phyloP scores from a whole-genome alignment of 768 basidiomycete genomes.

The Cantharellus cinnabarinus region DNA sequence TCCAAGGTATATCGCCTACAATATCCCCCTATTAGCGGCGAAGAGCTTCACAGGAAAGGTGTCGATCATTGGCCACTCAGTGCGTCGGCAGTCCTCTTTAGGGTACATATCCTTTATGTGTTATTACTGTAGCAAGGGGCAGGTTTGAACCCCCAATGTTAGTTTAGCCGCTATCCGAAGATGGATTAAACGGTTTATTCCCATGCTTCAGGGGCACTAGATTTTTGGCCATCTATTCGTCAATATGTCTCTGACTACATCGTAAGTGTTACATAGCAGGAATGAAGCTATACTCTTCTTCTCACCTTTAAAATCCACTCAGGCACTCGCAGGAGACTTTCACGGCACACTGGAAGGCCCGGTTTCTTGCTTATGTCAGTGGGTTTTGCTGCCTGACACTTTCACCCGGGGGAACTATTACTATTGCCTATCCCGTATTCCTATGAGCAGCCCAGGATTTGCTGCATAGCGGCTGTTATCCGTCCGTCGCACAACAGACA shows the following conservation, averaged over 20 bases:
- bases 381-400: background rate
- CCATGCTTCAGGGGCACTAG: slow-evolving; percentile 7
- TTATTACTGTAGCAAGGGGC: background rate
- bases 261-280: background rate
- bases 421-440: background rate
- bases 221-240: slow-evolving; percentile 13
- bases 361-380: background rate
- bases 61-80: slow-evolving; percentile 12
- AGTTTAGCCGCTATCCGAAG: background rate
- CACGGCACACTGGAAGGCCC: slow-evolving; percentile 9
- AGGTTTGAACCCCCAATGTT: slow-evolving; percentile 1
- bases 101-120: background rate
- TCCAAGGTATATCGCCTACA: slow-evolving; percentile 12
- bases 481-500: slow-evolving; percentile 12
- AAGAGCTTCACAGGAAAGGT: slow-evolving; percentile 12
- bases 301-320: background rate
- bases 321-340: slow-evolving; percentile 9
- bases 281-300: background rate
- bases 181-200: background rate
- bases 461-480: background rate
- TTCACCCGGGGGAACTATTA: background rate
- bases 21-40: slow-evolving; percentile 10
- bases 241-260: slow-evolving; percentile 10
- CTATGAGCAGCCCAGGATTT: background rate
- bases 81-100: slow-evolving; percentile 3